Conservation (phyloP, 2,329 filamentous ascomycete genomes). For the Sporothrix dimorphospora region DNA sequence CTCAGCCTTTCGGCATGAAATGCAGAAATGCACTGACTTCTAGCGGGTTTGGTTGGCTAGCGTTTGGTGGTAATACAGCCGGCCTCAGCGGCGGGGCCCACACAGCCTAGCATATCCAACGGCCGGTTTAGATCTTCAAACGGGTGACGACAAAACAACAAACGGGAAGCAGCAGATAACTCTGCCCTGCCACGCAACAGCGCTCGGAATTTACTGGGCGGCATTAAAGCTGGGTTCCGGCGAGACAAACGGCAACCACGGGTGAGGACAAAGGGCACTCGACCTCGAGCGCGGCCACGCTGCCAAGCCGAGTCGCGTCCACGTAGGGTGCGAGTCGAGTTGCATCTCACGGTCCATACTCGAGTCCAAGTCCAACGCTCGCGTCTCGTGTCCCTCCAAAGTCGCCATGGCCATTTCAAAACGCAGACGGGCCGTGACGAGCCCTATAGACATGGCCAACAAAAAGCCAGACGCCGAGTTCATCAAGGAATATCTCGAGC, state of each 20-base stretch:
- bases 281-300: neutral
- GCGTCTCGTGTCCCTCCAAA: neutral
- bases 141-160: neutral
- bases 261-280: neutral
- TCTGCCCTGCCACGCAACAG: neutral
- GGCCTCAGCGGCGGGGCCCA: neutral
- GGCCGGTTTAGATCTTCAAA: neutral
- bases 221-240: neutral
- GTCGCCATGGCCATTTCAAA: conserved; percentile 29
- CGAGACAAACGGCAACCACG: neutral
- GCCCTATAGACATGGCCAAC: conserved; percentile 55
- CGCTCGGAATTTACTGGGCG: neutral
- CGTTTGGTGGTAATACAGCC: neutral
- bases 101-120: neutral
- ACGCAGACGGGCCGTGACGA: conserved; percentile 32
- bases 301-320: neutral
- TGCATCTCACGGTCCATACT: neutral
- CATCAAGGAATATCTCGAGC: conserved; percentile 51
- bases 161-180: neutral
- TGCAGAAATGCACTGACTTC: conserved; percentile 12
- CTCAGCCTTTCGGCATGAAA: conserved; percentile 1
- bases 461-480: conserved; percentile 53
- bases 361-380: neutral
- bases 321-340: neutral
- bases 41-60: conserved; percentile 18